Conservation (phyloP, 345 rosid species). For the Ceriops decandra region DNA sequence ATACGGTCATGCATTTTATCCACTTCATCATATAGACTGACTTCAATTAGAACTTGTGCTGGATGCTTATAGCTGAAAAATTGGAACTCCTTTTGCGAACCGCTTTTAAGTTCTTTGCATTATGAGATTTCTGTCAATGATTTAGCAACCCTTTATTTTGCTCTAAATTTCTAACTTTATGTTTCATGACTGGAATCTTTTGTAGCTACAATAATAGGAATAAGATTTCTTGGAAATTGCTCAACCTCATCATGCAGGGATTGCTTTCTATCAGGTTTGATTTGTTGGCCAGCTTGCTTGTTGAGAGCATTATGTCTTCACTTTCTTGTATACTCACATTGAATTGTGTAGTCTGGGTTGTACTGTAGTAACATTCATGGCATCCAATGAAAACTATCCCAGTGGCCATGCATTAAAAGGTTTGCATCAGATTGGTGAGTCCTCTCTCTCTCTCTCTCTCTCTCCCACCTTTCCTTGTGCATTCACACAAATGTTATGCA, state of each 20-base stretch:
- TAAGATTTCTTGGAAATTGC: constrained; percentile 70
- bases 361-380: constrained; percentile 66
- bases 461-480: background rate
- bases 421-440: constrained; percentile 74
- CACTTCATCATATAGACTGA: background rate
- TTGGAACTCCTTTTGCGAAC: background rate
- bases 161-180: background rate
- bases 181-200: constrained; percentile 16
- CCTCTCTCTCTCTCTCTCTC: constrained; percentile 18
- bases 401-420: constrained; percentile 78
- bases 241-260: constrained; percentile 56
- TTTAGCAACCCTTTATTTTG: background rate
- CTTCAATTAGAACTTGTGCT: background rate
- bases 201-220: constrained; percentile 85
- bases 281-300: constrained; percentile 10
- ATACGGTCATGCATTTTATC: no score
- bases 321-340: constrained; percentile 23
- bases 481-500: background rate
- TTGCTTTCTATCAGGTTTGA: constrained; percentile 65
- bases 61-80: background rate
- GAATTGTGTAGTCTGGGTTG: constrained; percentile 79
- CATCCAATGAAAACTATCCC: constrained; percentile 86
- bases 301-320: background rate
- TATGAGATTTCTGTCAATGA: background rate
- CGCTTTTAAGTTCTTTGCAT: background rate